Evolutionary conservation across 768 basidiomycete species (phyloP).

Genomic region (Wakefieldia striispora): DNA sequence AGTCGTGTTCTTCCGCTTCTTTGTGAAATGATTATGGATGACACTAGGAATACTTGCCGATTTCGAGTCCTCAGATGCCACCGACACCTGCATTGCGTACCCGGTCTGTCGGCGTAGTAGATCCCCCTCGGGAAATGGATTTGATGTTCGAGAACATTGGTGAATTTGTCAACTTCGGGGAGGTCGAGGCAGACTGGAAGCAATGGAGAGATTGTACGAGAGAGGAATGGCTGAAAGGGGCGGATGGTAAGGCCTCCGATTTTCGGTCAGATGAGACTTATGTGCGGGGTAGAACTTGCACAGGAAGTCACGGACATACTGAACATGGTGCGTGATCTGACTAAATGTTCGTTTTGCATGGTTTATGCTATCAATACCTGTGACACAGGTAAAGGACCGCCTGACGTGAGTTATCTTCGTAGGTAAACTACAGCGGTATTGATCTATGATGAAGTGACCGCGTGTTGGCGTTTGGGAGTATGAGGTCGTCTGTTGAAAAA

Average conservation of each 20-base stretch:
- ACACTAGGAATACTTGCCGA: conserved; percentile 17
- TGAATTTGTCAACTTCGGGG: conserved; percentile 19
- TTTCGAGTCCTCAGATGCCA: conserved; percentile 22
- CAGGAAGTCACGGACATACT: conserved; percentile 18
- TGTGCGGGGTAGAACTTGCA: conserved; percentile 15
- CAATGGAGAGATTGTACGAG: conserved; percentile 28
- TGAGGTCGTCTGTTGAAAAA: conserved; percentile 22
- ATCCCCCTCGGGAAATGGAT: conserved; percentile 11
- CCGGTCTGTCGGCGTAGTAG: neutral
- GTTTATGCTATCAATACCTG: neutral
- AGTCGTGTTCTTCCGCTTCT: neutral
- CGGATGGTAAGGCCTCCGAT: conserved; percentile 23
- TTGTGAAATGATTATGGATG: neutral
- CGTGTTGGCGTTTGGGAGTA: conserved; percentile 16
- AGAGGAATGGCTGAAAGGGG: conserved; percentile 32
- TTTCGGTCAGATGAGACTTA: neutral
- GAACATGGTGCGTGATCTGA: conserved; percentile 18
- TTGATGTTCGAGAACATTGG: conserved; percentile 20
- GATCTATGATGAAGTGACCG: conserved; percentile 18
- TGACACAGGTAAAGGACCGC: conserved; percentile 27
- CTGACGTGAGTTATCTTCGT: conserved; percentile 19
- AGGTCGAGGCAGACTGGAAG: conserved; percentile 22
- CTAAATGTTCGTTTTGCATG: neutral
- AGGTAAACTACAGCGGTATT: neutral
- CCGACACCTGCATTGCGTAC: conserved; percentile 12